Percentiles rank a stretch among this genome's conserved stretches.
phyloP scores from a whole-genome alignment of 306 rosid species.

The Gastrolobium bilobum region DNA sequence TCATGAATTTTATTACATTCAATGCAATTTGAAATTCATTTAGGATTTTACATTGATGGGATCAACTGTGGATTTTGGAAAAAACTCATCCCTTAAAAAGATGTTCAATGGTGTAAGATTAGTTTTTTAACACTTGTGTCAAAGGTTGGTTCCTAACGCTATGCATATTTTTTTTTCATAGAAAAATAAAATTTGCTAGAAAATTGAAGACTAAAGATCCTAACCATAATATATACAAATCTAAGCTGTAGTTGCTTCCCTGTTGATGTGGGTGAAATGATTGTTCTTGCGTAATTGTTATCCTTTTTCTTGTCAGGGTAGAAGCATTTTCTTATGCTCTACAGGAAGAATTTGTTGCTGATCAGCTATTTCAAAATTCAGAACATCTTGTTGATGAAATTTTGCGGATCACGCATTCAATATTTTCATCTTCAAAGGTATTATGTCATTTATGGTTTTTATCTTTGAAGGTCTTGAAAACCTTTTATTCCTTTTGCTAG shows the following conservation, averaged over 20 bases:
- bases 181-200: background rate
- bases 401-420: slow-evolving; percentile 62
- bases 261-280: slow-evolving; percentile 30
- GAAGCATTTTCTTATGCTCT: slow-evolving; percentile 72
- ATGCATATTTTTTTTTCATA: background rate
- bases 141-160: slow-evolving; percentile 16
- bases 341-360: slow-evolving; percentile 95
- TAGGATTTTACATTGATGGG: background rate
- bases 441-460: slow-evolving; percentile 29
- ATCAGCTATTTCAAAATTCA: slow-evolving; percentile 88
- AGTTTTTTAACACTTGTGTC: slow-evolving; percentile 27
- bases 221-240: slow-evolving; percentile 4
- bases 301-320: slow-evolving; percentile 64
- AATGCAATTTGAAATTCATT: slow-evolving; percentile 4
- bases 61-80: background rate
- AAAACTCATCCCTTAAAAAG: background rate
- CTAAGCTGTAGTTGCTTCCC: slow-evolving; percentile 5
- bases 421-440: slow-evolving; percentile 88
- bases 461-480: background rate
- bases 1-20: slow-evolving; percentile 10
- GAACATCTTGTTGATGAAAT: slow-evolving; percentile 80
- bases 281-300: slow-evolving; percentile 39
- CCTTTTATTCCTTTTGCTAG: slow-evolving; percentile 29
- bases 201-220: background rate
- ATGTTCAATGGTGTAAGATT: slow-evolving; percentile 31